phyloP scores from a whole-genome alignment of 2,329 filamentous ascomycete species.

The Epichloe coenophiala region DNA sequence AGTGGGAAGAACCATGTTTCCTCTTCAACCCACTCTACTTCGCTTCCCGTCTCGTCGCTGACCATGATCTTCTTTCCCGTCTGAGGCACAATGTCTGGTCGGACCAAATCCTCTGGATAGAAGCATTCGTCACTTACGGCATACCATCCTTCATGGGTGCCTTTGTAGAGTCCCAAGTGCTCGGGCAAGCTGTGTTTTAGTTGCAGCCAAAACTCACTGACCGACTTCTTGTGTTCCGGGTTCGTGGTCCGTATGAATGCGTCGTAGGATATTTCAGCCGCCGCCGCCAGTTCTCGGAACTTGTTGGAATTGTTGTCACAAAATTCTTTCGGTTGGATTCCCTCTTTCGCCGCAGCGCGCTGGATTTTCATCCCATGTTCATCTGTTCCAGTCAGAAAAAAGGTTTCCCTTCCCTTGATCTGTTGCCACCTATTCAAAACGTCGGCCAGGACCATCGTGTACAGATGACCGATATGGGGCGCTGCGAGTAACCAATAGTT shows the following conservation, averaged over 20 bases:
- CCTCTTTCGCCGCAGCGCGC: constrained; percentile 60
- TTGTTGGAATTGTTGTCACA: constrained; percentile 74
- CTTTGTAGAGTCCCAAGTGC: constrained; percentile 66
- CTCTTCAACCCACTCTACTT: constrained; percentile 90
- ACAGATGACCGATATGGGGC: constrained; percentile 89
- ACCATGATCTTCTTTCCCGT: constrained; percentile 76
- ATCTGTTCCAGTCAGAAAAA: constrained; percentile 83
- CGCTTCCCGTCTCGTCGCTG: constrained; percentile 75
- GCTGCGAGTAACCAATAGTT: constrained; percentile 32
- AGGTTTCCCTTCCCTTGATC: constrained; percentile 55
- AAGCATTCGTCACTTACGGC: constrained; percentile 94
- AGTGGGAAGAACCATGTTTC: constrained; percentile 90
- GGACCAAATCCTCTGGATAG: constrained; percentile 66
- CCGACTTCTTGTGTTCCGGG: constrained; percentile 64
- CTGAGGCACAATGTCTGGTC: constrained; percentile 59
- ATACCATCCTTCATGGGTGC: constrained; percentile 90
- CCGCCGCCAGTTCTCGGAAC: constrained; percentile 61
- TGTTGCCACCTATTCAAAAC: constrained; percentile 84
- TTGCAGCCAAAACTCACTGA: constrained; percentile 79
- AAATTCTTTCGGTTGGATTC: constrained; percentile 66
- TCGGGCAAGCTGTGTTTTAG: constrained; percentile 43
- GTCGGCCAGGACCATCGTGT: constrained; percentile 82
- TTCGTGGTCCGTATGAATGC: constrained; percentile 92
- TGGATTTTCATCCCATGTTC: constrained; percentile 98
- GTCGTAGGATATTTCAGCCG: constrained; percentile 60